Base-by-base conservation (phyloP, 73 alveolate species). In the Tetrahymena malaccensis region DNA sequence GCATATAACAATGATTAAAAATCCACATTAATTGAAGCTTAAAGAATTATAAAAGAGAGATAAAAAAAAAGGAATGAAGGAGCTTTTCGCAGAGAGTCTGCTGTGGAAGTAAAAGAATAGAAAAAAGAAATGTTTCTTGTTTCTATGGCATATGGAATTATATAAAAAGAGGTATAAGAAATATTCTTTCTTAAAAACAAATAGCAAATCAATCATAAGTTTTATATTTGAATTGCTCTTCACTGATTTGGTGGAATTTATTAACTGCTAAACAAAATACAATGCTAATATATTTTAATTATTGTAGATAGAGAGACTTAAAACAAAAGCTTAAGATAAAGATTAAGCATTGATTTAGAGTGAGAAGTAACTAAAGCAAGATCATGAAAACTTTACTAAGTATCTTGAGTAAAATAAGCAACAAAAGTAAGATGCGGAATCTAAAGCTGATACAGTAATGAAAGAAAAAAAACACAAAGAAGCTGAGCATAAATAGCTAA, bases 91-190 rank as follows among this genome's bases (percentile, higher is more conserved):
- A 95, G 94, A 44, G 97, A 95, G 58, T 94, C 97, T 9, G 85
- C 94, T 37, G 97, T 95, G 34, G 94, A 93, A 95, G 84, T 95
- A 34, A 43, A 85, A 22, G 97, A 95, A 50, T 93, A 95, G 94
- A 95, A 95, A 38, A 95, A 95, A 50, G 97, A 95, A 95, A 95
- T 95, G 95, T 95, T 95, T 43, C 57, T 95, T 19, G 97, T 95
- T 11, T 95, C 97, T 43, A 95, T 85, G 57, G 97, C 97, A 1
- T 94, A 95, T 35, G 97, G 97, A 19, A 95, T 95, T 34, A 95
- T 95, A 85, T 94, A 95, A 95, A 89, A 95, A 37, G 97, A 95
- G 89, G 89, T 70, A 56, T 22, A 70, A 27, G 37, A 70, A 25
- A 27, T 27, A 17, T 19, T 7, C 21, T 27, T 70, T n/a, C 31